Base-by-base conservation (phyloP, 2,329 filamentous ascomycete species). In the Fonsecaea pugnacius region DNA sequence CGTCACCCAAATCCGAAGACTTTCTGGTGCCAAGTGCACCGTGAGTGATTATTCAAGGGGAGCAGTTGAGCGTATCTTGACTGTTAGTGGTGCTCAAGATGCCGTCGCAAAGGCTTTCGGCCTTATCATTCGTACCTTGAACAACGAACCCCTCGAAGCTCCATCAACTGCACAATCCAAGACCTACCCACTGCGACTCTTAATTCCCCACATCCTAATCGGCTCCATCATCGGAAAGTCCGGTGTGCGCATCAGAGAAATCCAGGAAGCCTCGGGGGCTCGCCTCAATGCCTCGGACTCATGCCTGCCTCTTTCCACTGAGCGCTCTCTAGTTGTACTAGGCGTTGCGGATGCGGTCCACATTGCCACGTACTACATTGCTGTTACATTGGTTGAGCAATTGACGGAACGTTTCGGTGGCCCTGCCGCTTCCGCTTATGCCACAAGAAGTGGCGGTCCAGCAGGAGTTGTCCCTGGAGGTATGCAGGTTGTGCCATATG, bases 401-500 rank as follows among this genome's bases (percentile, higher is more conserved):
- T 84, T 99, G 65, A 97, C 95, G 59, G 95, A 99, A 77, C 89
- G 95, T 48, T 99, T 98, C 72, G 94, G 95, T 59, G 95, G 95
- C 5, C 93, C 95, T 21, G 92, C 92, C 63, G 94, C 95, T 56
- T 99, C 95, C n/a, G 94, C 95, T 33, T 99, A 99, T 76, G 95
- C 95, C 53, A 96, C 94, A 53, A 89, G 95, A 69, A 96, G 92
- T 74, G 95, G 95, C 67, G 93, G 91, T 56, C 93, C 95, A 57
- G 92, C 94, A 63, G 94, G 94, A 58, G 92, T 94, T 36, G 92
- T 98, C 16, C 95, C 95, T 24, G 95, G 95, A 65, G 95, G 95
- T 67, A 96, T 99, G 92, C 95, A 98, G 78, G 95, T 99, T 56
- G 92, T 98, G n/a, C 95, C 95, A 5, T 99, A 99, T 76, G 91